A percentile compares a stretch with the other conserved stretches of the same genome.
Conservation (phyloP, 768 basidiomycete genomes). For the Naganishia onofrii region DNA sequence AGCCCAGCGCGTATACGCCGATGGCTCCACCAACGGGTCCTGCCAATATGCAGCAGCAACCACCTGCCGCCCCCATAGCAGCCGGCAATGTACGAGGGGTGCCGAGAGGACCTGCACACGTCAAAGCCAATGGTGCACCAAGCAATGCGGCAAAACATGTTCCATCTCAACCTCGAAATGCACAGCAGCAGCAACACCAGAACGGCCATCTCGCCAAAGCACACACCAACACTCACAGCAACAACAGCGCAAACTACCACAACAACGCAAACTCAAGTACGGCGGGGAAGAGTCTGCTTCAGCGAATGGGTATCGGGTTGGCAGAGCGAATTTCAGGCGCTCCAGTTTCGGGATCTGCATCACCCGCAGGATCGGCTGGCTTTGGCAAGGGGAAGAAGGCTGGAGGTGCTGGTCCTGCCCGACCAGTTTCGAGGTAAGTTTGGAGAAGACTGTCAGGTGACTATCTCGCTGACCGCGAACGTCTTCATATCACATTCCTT, state of each 20-base stretch:
- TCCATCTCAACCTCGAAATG: slow-evolving; percentile 6
- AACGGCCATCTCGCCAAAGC: not conserved
- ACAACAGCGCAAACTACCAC: slow-evolving; percentile 1
- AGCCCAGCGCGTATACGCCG: not conserved
- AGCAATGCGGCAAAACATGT: not conserved
- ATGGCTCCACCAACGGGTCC: not conserved
- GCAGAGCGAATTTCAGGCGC: slow-evolving; percentile 24
- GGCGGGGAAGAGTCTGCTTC: slow-evolving; percentile 25
- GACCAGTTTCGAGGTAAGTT: slow-evolving; percentile 2
- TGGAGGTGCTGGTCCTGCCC: not conserved
- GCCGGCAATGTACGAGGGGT: not conserved
- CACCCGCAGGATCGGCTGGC: not conserved
- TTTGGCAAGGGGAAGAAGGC: not conserved
- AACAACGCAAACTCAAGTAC: slow-evolving; percentile 6
- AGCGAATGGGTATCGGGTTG: slow-evolving; percentile 24
- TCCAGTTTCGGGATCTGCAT: not conserved
- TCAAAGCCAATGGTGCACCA: slow-evolving; percentile 1
- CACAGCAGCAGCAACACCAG: slow-evolving; percentile 21
- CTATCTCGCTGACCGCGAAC: not conserved
- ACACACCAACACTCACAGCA: not conserved
- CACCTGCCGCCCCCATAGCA: not conserved
- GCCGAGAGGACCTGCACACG: not conserved
- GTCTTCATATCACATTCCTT: not conserved
- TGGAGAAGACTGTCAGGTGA: not conserved
- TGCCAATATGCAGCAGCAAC: not conserved